Evolutionary conservation across 129 eudicot genomes (phyloP).

Genomic region (Pseudognaphalium luteoalbum): DNA sequence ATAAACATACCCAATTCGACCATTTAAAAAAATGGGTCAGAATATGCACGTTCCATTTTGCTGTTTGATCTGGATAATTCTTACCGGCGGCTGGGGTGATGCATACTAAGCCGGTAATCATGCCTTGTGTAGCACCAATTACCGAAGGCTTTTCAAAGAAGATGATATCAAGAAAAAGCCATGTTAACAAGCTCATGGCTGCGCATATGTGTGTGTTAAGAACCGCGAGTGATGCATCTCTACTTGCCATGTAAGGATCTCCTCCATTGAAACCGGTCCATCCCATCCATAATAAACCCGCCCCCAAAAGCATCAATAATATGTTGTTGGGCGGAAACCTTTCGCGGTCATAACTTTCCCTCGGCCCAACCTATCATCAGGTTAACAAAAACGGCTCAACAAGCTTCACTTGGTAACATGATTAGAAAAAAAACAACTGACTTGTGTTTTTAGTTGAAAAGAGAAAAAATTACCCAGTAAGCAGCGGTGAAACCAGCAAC

Average conservation of each 20-base stretch:
- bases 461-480: slow-evolving; percentile 51
- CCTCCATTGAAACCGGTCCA: slow-evolving; percentile 93
- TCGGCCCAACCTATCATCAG: slow-evolving; percentile 63
- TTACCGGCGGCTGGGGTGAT: slow-evolving; percentile 91
- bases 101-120: slow-evolving; percentile 80
- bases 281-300: slow-evolving; percentile 88
- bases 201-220: slow-evolving; percentile 80
- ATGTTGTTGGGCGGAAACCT: slow-evolving; percentile 88
- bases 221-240: slow-evolving; percentile 75
- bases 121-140: slow-evolving; percentile 82
- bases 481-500: slow-evolving; percentile 82
- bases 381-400: not conserved
- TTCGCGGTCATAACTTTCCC: slow-evolving; percentile 58
- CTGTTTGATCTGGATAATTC: not conserved
- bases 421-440: too few species aligned
- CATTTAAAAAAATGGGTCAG: not conserved
- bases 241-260: slow-evolving; percentile 76
- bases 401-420: not conserved
- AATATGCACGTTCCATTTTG: not conserved
- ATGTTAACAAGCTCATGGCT: slow-evolving; percentile 73
- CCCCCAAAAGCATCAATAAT: slow-evolving; percentile 74
- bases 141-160: slow-evolving; percentile 79
- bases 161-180: slow-evolving; percentile 69
- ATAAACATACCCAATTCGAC: not conserved
- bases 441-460: too few species aligned